phyloP scores from a whole-genome alignment of 352 stramenopile genomes.

The Globisporangium paroecandrum region DNA sequence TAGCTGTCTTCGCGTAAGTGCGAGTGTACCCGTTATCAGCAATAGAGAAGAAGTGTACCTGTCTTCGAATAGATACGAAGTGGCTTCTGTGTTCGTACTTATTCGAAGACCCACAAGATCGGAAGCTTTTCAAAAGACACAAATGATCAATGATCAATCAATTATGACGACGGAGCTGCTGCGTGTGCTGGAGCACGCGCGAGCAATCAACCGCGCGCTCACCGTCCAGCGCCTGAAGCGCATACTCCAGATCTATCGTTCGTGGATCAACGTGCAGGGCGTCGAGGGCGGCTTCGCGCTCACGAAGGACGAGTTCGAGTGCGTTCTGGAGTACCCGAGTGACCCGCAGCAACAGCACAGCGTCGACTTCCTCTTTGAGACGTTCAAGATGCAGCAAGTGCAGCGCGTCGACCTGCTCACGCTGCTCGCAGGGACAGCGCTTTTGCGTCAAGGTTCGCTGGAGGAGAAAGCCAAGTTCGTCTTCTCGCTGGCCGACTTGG shows the following conservation, averaged over 20 bases:
- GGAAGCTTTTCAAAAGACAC: neutral
- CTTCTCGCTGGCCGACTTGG: constrained; percentile 67
- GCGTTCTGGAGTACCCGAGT: constrained; percentile 49
- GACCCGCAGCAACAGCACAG: constrained; percentile 12
- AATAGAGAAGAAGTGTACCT: neutral
- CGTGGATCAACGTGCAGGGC: constrained; percentile 48
- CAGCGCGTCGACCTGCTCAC: constrained; percentile 56
- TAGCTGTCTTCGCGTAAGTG: constrained; percentile 7
- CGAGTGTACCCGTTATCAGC: constrained; percentile 12
- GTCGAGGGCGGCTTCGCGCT: constrained; percentile 61
- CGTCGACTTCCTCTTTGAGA: constrained; percentile 52
- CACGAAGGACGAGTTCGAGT: constrained; percentile 58
- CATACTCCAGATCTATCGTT: constrained; percentile 49
- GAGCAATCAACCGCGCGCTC: constrained; percentile 40
- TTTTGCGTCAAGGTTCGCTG: constrained; percentile 48
- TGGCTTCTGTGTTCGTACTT: neutral
- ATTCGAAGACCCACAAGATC: neutral
- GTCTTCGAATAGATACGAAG: neutral
- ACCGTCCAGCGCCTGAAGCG: constrained; percentile 49
- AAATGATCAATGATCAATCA: neutral
- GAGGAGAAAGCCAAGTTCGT: constrained; percentile 53
- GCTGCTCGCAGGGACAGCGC: constrained; percentile 37
- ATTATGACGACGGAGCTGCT: constrained; percentile 2
- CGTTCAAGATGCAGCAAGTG: constrained; percentile 21
- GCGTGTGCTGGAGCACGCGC: constrained; percentile 31